Conservation (phyloP, 768 basidiomycete genomes). For the Suillus lakei region DNA sequence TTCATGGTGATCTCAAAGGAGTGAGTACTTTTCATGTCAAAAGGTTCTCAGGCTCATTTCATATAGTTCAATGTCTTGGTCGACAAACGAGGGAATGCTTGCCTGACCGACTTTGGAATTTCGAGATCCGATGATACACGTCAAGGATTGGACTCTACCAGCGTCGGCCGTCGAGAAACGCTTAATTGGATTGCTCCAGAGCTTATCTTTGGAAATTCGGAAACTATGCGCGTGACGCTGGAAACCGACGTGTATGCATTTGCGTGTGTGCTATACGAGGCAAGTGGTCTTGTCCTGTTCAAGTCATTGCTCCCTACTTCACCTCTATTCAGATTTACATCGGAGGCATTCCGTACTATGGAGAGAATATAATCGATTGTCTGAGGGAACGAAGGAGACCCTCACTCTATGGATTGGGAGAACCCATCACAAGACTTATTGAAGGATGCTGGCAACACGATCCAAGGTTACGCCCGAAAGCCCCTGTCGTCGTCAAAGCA, state of each 20-base stretch:
- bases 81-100: slow-evolving; percentile 16
- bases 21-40: slow-evolving; percentile 20
- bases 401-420: not conserved
- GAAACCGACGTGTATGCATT: slow-evolving; percentile 32
- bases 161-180: slow-evolving; percentile 21
- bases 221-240: slow-evolving; percentile 12
- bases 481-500: not conserved
- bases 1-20: slow-evolving; percentile 48
- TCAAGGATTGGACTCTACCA: slow-evolving; percentile 26
- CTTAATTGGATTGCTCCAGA: slow-evolving; percentile 35
- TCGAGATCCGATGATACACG: slow-evolving; percentile 28
- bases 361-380: not conserved
- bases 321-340: slow-evolving; percentile 2
- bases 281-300: slow-evolving; percentile 8
- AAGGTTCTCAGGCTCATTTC: not conserved
- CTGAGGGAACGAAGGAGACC: not conserved
- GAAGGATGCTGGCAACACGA: slow-evolving; percentile 7
- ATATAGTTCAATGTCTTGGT: slow-evolving; percentile 31
- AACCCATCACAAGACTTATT: slow-evolving; percentile 4
- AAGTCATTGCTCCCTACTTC: not conserved
- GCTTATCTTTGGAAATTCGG: slow-evolving; percentile 14
- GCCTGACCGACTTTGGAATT: slow-evolving; percentile 34
- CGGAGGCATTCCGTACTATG: not conserved
- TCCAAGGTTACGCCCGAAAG: slow-evolving; percentile 1
- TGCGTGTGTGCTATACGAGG: slow-evolving; percentile 37